Evolutionary conservation across 495 filamentous ascomycete species (phyloP).

Genomic region (Penicillium turbatum): DNA sequence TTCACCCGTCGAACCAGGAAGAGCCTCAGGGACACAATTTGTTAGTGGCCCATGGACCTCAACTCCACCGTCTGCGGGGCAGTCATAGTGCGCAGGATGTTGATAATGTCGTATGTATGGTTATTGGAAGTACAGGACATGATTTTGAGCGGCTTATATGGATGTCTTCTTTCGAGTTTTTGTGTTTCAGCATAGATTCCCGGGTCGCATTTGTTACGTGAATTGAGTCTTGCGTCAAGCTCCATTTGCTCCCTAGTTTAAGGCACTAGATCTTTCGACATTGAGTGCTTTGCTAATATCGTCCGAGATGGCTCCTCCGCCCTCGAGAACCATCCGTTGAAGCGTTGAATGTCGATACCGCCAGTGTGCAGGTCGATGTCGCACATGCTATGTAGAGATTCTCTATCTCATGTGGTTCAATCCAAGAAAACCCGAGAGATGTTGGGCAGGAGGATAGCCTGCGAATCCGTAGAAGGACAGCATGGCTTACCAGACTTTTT

Average conservation of each 20-base stretch:
- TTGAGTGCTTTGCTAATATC: too few species aligned
- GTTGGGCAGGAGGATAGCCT: too few species aligned
- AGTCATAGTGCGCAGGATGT: not conserved
- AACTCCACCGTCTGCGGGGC: constrained; percentile 13
- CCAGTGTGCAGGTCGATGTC: too few species aligned
- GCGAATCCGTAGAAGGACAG: too few species aligned
- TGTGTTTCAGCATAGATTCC: constrained; percentile 5
- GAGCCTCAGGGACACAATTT: constrained; percentile 18
- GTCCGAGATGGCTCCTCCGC: too few species aligned
- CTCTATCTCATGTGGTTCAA: too few species aligned
- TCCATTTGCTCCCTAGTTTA: not conserved
- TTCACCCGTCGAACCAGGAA: constrained; percentile 1
- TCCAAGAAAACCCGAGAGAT: too few species aligned
- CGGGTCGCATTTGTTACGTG: not conserved
- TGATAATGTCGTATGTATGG: not conserved
- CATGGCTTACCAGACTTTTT: too few species aligned
- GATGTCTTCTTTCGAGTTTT: not conserved
- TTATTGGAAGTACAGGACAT: not conserved
- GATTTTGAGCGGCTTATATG: not conserved
- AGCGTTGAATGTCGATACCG: too few species aligned
- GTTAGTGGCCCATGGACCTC: constrained; percentile 26
- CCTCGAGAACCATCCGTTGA: too few species aligned
- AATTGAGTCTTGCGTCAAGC: not conserved
- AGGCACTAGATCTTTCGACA: too few species aligned
- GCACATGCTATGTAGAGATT: too few species aligned